Percentiles rank a stretch among this genome's conserved stretches.
phyloP scores from a whole-genome alignment of 2,329 filamentous ascomycete genomes.

The Diaporthe batatas region DNA sequence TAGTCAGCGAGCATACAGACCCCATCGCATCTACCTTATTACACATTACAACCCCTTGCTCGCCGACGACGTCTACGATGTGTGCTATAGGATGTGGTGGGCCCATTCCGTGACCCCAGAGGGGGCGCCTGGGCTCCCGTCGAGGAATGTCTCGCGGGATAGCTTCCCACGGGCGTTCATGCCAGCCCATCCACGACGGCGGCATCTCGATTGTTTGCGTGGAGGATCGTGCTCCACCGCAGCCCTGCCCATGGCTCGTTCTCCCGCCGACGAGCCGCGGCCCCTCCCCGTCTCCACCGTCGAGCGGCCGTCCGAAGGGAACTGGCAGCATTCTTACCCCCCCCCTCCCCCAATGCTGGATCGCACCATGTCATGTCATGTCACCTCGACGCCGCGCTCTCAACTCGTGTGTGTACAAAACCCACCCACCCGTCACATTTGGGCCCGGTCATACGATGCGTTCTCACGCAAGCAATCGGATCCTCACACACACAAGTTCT shows the following conservation, averaged over 20 bases:
- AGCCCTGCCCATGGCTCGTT: not conserved
- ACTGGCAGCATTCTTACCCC: accelerated
- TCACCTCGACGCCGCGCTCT: too few species aligned
- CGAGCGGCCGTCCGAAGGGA: not conserved
- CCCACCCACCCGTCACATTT: too few species aligned
- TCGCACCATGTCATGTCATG: not conserved
- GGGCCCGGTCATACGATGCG: too few species aligned
- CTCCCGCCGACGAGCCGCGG: not conserved
- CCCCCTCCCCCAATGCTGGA: not conserved
- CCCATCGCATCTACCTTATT: not conserved
- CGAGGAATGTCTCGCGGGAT: not conserved
- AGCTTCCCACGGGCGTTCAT: not conserved
- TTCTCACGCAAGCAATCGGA: not conserved
- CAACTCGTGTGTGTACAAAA: not conserved
- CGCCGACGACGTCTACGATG: not conserved
- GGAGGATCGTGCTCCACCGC: not conserved
- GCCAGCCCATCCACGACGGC: too few species aligned
- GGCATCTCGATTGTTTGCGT: not conserved
- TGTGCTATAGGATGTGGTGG: not conserved
- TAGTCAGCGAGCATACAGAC: not conserved
- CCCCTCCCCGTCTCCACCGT: not conserved
- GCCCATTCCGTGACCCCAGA: not conserved
- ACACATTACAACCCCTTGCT: not conserved
- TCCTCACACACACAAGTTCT: too few species aligned
- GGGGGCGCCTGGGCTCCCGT: not conserved